These are phyloP conservation scores for Cordyceps sp. DNA, from an alignment of 2,329 filamentous ascomycete species.

Conservation along the genomic window DNA sequence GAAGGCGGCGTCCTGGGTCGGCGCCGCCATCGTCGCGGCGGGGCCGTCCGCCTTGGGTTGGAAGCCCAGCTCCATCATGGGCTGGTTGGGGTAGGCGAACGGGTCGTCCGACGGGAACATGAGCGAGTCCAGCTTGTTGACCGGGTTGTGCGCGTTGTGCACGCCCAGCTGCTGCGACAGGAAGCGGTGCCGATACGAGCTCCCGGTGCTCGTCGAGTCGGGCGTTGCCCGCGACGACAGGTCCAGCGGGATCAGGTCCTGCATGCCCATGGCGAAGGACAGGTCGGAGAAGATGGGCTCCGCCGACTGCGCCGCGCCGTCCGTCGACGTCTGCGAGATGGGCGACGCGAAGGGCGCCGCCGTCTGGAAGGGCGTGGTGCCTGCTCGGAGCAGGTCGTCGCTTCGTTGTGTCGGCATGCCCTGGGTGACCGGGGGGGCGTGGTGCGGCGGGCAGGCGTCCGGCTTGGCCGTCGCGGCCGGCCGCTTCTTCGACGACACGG, in stretches of 20 bases:
- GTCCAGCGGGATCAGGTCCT: conserved; percentile 28
- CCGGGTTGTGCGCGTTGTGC: conserved; percentile 20
- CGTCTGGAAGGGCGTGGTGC: conserved; percentile 8
- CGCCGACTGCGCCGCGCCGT: conserved; percentile 13
- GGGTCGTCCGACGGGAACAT: conserved; percentile 71
- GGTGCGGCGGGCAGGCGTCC: conserved; percentile 14
- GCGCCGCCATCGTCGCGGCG: conserved; percentile 14
- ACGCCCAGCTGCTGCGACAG: conserved; percentile 14
- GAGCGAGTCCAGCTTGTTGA: conserved; percentile 58
- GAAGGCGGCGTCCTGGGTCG: conserved; percentile 23
- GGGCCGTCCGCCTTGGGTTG: conserved; percentile 17
- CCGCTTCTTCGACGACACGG: conserved; percentile 34
- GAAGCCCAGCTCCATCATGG: conserved; percentile 43
- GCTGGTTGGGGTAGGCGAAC: conserved; percentile 64
- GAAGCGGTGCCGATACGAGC: conserved; percentile 18
- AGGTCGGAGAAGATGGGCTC: conserved; percentile 17
- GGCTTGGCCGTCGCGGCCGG: conserved; percentile 27
- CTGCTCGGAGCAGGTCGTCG: conserved; percentile 16
- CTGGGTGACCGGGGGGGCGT: conserved; percentile 12
- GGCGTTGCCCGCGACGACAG: conserved; percentile 24
- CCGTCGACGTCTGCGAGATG: conserved; percentile 14
- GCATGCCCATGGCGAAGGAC: conserved; percentile 21
- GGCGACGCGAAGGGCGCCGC: conserved; percentile 8
- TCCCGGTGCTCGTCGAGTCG: conserved; percentile 24
- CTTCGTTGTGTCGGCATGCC: conserved; percentile 16